Evolutionary conservation across 257 asterid species (phyloP), one percentile per base, ranked within the genome.

Genomic region (Solanum bukasovii): DNA sequence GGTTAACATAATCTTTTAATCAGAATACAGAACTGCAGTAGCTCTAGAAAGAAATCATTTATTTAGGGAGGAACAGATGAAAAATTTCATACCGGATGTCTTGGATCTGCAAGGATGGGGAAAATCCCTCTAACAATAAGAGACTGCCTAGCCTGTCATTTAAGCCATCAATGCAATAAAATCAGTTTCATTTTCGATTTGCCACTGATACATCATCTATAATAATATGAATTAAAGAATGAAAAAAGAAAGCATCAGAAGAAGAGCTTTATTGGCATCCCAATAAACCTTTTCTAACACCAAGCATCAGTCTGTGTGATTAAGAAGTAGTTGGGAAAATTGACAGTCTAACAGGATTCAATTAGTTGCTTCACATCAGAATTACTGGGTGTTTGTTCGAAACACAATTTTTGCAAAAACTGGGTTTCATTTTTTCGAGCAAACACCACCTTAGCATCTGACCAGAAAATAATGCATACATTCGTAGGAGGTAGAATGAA

Each of bases 81-180:
- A 75, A 56, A 49, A 6, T 23, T 83, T 89, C 96, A 89, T 89
- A 96, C 99, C 20, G 98, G 98, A 89, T 95, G 99, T 88, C 98
- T 94, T 88, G 99, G 99, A 94, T 96, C 99, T 89, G 98, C 99
- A 84, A 97, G 98, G 91, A 97, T 91, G 65, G 99, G 98, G 91
- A 97, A 95, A 84, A 97, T 96, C 86, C 99, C 99, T 31, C 99
- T 94, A 73, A 96, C 97, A 65, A 96, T 89, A 65, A 97, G 98
- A 52, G 99, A 94, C 85, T 97, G 99, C 91, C 98, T 95, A 86
- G 98, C 99, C 99, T 96, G 92, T 83, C 68, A 81, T 88, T 56
- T 92, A 84, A 87, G 77, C 29, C 71, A 49, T 82, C 68, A 31
- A 81, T 31, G 86, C 31, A 49, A 49, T 52, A 82, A 82, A 82